phyloP scores from a whole-genome alignment of 345 rosid genomes.

The Syzygium aromaticum region DNA sequence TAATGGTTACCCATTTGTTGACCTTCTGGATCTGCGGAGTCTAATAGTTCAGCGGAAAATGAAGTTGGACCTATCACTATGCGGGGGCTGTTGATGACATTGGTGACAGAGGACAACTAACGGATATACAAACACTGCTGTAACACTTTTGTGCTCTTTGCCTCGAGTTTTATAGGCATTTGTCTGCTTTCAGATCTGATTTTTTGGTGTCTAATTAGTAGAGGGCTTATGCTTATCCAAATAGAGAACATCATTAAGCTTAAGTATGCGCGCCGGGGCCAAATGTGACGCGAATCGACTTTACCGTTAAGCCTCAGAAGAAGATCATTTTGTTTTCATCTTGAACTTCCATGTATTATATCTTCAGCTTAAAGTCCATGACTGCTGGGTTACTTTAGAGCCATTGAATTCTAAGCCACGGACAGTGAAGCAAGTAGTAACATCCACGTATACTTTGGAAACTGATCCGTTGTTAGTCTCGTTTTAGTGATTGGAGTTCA shows the following conservation, averaged over 20 bases:
- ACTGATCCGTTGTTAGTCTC: too few species aligned
- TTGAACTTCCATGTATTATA: neutral
- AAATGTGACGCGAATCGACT: neutral
- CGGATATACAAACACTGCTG: neutral
- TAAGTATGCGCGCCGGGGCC: neutral
- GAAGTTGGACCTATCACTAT: neutral
- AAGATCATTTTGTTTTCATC: neutral
- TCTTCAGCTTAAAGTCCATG: too few species aligned
- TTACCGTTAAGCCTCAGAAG: neutral
- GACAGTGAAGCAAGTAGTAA: too few species aligned
- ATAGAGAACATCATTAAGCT: too few species aligned
- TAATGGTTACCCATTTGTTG: neutral
- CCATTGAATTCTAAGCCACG: too few species aligned
- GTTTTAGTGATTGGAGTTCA: too few species aligned
- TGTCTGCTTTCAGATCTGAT: neutral
- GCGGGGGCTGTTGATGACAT: neutral
- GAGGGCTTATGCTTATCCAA: too few species aligned
- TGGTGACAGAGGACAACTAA: neutral
- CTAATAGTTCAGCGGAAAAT: neutral
- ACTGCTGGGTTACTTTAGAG: too few species aligned
- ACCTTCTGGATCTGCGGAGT: neutral
- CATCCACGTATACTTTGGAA: too few species aligned
- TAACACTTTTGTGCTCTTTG: neutral
- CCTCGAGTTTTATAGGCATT: neutral
- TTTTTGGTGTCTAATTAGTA: neutral